Conservation (phyloP, 805 yeast genomes). For the Barnettozyma sucrosica region DNA sequence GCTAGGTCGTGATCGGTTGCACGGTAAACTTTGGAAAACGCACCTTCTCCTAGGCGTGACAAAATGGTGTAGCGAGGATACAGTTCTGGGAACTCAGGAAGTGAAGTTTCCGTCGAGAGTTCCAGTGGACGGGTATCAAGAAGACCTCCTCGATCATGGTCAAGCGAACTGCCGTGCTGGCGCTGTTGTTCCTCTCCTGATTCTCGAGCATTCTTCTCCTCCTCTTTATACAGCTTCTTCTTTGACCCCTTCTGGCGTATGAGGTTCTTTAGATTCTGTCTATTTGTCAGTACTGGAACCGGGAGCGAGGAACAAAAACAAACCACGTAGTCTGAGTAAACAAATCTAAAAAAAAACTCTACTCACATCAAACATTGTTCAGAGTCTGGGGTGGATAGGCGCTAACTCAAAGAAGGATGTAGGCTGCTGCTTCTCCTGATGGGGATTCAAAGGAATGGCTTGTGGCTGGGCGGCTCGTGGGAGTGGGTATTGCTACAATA, state of each 20-base stretch:
- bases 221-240: neutral
- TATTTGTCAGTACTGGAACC: too few relatives aligned
- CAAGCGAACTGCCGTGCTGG: too few relatives aligned
- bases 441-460: too few relatives aligned
- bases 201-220: neutral
- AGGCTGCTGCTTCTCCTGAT: too few relatives aligned
- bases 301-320: neutral
- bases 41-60: conserved; percentile 71
- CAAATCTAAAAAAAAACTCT: neutral
- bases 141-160: neutral
- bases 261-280: conserved; percentile 12
- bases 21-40: conserved; percentile 69
- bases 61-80: conserved; percentile 33
- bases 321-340: too few relatives aligned
- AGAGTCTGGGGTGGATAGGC: too few relatives aligned
- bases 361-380: neutral
- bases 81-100: conserved; percentile 19
- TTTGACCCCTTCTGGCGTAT: conserved; percentile 6
- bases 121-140: neutral
- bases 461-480: neutral
- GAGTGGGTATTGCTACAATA: neutral
- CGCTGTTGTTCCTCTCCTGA: neutral
- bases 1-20: conserved; percentile 34
- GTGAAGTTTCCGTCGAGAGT: neutral
- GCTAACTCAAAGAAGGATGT: too few relatives aligned